phyloP scores from a whole-genome alignment of 257 asterid genomes.

The Ocimum tenuiflorum region DNA sequence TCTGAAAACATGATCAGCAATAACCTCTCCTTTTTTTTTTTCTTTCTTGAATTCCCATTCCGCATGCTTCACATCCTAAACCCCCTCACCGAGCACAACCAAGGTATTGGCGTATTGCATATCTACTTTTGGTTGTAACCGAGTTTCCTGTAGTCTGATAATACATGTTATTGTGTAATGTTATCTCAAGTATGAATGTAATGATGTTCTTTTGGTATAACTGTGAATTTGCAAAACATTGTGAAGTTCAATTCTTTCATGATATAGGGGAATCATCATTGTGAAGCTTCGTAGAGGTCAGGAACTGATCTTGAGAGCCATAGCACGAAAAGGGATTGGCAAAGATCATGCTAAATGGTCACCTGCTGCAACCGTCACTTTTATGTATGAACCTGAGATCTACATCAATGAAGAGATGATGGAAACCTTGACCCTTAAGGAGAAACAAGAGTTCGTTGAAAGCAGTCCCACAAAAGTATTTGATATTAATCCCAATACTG shows the following conservation, averaged over 20 bases:
- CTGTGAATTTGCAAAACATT: background rate
- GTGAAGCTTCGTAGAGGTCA: constrained; percentile 99
- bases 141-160: background rate
- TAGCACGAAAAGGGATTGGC: constrained; percentile 96
- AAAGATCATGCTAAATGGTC: constrained; percentile 99
- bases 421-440: constrained; percentile 58
- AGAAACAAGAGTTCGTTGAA: constrained; percentile 64
- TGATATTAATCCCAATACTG: constrained; percentile 48
- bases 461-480: constrained; percentile 96
- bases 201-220: background rate
- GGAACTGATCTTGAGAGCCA: constrained; percentile 84
- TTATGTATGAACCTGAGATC: constrained; percentile 95
- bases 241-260: background rate
- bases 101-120: background rate
- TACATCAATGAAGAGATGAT: constrained; percentile 83
- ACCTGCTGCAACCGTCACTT: constrained; percentile 98
- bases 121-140: background rate
- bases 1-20: too few species aligned
- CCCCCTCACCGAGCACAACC: background rate
- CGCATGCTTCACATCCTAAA: background rate
- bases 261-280: constrained; percentile 78
- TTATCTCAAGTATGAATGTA: background rate
- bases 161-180: background rate
- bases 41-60: too few species aligned
- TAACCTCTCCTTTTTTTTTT: background rate